A percentile compares a stretch with the other conserved stretches of the same genome.
Conservation (phyloP, 1,284 basidiomycete genomes). For the Pseudozyma sp. region DNA sequence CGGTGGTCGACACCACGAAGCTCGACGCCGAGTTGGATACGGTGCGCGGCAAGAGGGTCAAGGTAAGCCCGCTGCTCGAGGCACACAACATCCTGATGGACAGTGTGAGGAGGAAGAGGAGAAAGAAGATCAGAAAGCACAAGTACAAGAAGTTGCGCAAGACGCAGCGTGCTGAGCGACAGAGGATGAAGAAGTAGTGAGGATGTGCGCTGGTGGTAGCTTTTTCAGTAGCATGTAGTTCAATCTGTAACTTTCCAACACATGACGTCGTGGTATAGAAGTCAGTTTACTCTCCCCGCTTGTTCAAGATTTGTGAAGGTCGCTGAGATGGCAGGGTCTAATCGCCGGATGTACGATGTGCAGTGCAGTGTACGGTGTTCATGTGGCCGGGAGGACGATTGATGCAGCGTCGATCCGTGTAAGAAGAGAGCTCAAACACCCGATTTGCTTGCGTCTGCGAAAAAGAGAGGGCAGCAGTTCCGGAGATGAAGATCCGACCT, state of each 20-base stretch:
- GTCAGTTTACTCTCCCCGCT: not conserved
- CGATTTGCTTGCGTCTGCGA: no score
- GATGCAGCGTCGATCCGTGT: no score
- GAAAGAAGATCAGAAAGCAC: conserved; percentile 69
- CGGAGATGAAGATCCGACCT: no score
- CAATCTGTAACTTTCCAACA: not conserved
- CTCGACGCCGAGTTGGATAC: conserved; percentile 45
- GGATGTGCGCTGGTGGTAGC: not conserved
- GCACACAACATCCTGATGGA: conserved; percentile 60
- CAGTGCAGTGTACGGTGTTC: no score
- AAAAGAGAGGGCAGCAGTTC: no score
- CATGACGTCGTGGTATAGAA: conserved; percentile 7
- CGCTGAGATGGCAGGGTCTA: not conserved
- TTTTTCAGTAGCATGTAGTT: not conserved
- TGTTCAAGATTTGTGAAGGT: not conserved
- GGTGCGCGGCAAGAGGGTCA: conserved; percentile 6
- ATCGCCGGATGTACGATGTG: no score
- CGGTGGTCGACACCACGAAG: conserved; percentile 32
- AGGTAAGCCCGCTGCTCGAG: conserved; percentile 37
- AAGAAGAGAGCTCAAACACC: no score
- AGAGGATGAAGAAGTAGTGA: conserved; percentile 59
- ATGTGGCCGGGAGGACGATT: no score
- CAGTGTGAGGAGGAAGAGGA: conserved; percentile 66
- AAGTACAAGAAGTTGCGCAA: conserved; percentile 68
- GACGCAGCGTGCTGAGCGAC: conserved; percentile 63